A percentile compares a stretch with the other conserved stretches of the same genome.
Evolutionary conservation across 2,329 filamentous ascomycete genomes (phyloP).

Genomic region (Beauveria sp.): DNA sequence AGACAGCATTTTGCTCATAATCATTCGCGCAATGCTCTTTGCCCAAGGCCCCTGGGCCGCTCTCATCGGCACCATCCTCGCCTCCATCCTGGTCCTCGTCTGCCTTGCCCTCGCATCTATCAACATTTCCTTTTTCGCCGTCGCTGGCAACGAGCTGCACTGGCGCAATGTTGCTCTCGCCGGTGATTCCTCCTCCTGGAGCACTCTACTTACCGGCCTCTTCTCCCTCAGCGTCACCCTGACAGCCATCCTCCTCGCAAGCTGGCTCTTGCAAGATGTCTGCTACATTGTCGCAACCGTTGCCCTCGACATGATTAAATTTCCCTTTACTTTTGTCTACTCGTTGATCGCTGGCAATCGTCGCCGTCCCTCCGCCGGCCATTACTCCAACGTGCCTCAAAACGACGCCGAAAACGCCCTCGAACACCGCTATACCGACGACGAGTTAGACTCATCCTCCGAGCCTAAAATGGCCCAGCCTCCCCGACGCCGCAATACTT

Average conservation of each 20-base stretch:
- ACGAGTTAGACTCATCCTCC: conserved; percentile 8
- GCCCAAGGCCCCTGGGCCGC: neutral
- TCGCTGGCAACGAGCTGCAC: conserved; percentile 26
- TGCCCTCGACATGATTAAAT: conserved; percentile 20
- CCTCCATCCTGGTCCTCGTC: neutral
- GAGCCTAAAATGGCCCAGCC: conserved; percentile 1
- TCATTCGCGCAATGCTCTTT: conserved; percentile 10
- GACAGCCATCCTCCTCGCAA: conserved; percentile 12
- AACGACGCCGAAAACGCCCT: conserved; percentile 17
- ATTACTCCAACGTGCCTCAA: conserved; percentile 19
- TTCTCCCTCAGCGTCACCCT: conserved; percentile 19
- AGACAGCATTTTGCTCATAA: conserved; percentile 7
- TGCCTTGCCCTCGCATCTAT: conserved; percentile 17
- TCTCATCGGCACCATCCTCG: neutral
- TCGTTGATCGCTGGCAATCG: neutral
- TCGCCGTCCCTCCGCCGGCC: neutral
- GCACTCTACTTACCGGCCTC: conserved; percentile 24
- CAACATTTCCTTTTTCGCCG: conserved; percentile 20
- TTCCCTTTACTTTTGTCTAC: conserved; percentile 15
- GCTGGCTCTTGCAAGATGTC: conserved; percentile 21
- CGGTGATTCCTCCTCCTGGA: conserved; percentile 22
- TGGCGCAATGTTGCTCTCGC: conserved; percentile 26
- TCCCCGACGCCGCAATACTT: neutral
- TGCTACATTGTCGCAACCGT: conserved; percentile 15
- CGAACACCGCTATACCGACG: conserved; percentile 7